A percentile compares a stretch with the other conserved stretches of the same genome.
phyloP scores from a whole-genome alignment of 2,329 filamentous ascomycete genomes.

The Aureobasidium sp. region DNA sequence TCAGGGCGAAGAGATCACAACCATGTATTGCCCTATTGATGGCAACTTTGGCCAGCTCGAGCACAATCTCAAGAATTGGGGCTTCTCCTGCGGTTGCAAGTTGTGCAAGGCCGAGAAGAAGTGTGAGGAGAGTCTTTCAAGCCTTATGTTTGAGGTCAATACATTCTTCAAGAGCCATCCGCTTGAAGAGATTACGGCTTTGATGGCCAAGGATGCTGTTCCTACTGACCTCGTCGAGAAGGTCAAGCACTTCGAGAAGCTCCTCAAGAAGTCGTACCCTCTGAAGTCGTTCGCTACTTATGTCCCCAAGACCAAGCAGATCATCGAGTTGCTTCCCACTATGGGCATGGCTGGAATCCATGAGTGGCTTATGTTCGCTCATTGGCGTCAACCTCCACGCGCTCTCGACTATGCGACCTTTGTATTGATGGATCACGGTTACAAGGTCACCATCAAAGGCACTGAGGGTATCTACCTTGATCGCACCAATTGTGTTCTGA shows the following conservation, averaged over 20 bases:
- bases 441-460: not conserved
- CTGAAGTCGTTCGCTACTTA: not conserved
- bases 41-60: not conserved
- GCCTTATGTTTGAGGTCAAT: not conserved
- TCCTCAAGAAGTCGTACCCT: not conserved
- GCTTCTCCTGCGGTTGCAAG: not conserved
- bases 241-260: not conserved
- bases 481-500: not conserved
- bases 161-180: not conserved
- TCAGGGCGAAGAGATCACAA: not conserved
- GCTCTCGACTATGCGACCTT: not conserved
- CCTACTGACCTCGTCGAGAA: not conserved
- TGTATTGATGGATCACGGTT: not conserved
- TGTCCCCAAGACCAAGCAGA: not conserved
- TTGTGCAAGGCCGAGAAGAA: not conserved
- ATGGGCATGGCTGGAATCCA: not conserved
- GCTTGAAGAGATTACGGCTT: not conserved
- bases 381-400: not conserved
- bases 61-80: not conserved
- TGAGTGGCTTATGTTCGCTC: not conserved
- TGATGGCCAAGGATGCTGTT: not conserved
- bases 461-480: not conserved
- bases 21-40: not conserved
- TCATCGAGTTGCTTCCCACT: not conserved
- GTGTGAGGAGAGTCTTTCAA: not conserved